Evolutionary conservation across 2,329 filamentous ascomycete genomes (phyloP), one percentile per base, ranked within the genome.

Genomic region (Colletotrichum phormii): DNA sequence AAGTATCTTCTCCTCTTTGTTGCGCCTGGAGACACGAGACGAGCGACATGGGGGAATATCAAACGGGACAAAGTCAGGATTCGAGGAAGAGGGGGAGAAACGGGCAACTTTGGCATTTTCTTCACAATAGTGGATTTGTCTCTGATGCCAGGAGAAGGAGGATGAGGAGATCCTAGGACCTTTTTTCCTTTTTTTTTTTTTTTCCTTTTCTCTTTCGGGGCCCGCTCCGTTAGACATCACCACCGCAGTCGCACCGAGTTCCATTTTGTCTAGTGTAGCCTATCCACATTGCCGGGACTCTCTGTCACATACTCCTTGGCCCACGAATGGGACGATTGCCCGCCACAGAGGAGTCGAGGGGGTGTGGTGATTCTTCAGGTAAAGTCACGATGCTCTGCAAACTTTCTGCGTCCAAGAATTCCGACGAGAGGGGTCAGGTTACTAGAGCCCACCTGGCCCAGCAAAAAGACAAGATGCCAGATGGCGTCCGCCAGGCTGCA

Each of bases 191-290:
- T n/a, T n/a, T n/a, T n/a, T n/a, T n/a, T n/a, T 4, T 18, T 18
- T 26, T 31, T 46, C 54, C 18, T 37, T 33, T 13, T 33, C 9
- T 33, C 11, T n/a, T 22, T 42, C 31, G 51, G 62, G 51, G 31
- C 62, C 51, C 35, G 37, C 64, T 71, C 69, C 51, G 57, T 24
- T 33, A 26, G 26, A 53, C 12, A 29, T 35, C 70, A 69, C 54
- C 65, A 69, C 70, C 70, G 65, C 18, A 64, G 65, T 72, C 63
- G 70, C 70, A 64, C 65, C 70, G 70, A 69, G 62, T 37, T 33
- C 65, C 70, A 55, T 72, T 31, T 29, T 46, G 18, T 33, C 33
- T 57, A 24, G 26, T 54, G 64, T 61, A 61, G 55, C 26, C 64
- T 57, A 63, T 68, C 64, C 69, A 72, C 64, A 67, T 24, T 35